Evolutionary conservation across 1,139 yeast species (phyloP), one percentile per base, ranked within the genome.

Genomic region (Nakaseomyces sp.): DNA sequence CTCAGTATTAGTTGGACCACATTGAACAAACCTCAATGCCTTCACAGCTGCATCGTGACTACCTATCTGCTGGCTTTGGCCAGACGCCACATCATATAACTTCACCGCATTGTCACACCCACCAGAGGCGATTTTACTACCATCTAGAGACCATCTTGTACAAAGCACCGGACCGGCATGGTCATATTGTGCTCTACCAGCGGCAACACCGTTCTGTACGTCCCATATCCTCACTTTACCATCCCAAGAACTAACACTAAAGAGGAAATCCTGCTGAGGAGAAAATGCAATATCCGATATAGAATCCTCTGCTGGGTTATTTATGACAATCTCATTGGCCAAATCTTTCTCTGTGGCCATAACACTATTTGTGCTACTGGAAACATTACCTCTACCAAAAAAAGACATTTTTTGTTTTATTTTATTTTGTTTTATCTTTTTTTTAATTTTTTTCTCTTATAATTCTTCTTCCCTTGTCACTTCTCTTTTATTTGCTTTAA

Each of bases 171-270:
- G 96, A 0, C 77, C 96, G 26, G 81, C 85, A 60, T 91, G 97
- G 57, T 87, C 95, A 61, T 75, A 89, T 60, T 89, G 64, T 1
- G 97, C 96, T 44, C 95, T 70, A 6, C 96, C 96, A 56, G 85
- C 93, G 2, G 79, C 70, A 32, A 67, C 65, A 29, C 79, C 77
- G 51, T 73, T 77, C 50, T 79, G 79, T 20, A 89, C 79, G 63
- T 91, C 97, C 70, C 93, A 93, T 47, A 93, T 81, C 47, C 98
- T 74, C 31, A 87, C 96, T 61, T 88, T 88, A 57, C 84, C 85
- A 66, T 93, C 99, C 98, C 99, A 93, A 32, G 95, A 82, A 9
- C 94, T 76, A 3, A 80, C 94, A 2, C 94, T 79, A 45, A 77
- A 67, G 47, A 82, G 65, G 48, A 79, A 69, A 55, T 93, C 96